Percentiles rank a stretch among this genome's conserved stretches.
Conservation (phyloP, 768 basidiomycete genomes). For the Boletus barrowsii region DNA sequence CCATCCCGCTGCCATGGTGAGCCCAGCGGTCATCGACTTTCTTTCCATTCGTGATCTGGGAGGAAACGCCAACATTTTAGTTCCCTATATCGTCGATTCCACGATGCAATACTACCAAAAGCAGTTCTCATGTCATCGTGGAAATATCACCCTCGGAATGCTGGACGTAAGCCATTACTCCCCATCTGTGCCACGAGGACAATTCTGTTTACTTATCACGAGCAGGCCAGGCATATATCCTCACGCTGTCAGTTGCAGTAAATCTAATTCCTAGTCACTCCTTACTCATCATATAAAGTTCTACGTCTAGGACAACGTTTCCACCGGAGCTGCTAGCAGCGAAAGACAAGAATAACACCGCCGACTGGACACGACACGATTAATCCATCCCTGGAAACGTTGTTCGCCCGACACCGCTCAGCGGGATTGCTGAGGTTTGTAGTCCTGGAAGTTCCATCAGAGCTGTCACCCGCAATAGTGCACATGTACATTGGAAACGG, state of each 20-base stretch:
- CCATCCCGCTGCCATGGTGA: neutral
- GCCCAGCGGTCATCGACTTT: neutral
- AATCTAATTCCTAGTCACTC: neutral
- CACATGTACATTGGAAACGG: neutral
- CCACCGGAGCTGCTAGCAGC: neutral
- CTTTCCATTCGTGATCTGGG: neutral
- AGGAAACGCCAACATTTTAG: neutral
- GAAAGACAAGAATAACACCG: neutral
- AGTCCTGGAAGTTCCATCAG: too few relatives aligned
- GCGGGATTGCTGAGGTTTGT: neutral
- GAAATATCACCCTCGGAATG: neutral
- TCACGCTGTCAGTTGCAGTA: too few relatives aligned
- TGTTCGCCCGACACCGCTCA: neutral
- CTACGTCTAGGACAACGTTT: slow-evolving; percentile 2
- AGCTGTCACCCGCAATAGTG: neutral
- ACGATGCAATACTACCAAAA: neutral
- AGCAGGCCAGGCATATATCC: too few relatives aligned
- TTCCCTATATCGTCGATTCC: neutral
- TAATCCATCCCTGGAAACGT: too few relatives aligned
- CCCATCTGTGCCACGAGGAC: too few relatives aligned
- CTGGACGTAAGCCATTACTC: too few relatives aligned
- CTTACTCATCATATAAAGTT: neutral
- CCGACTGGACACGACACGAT: too few relatives aligned
- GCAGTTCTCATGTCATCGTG: neutral
- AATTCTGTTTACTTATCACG: too few relatives aligned